Evolutionary conservation across 2,329 filamentous ascomycete genomes (phyloP), one percentile per base, ranked within the genome.

Genomic region (Trichophyton equinum): DNA sequence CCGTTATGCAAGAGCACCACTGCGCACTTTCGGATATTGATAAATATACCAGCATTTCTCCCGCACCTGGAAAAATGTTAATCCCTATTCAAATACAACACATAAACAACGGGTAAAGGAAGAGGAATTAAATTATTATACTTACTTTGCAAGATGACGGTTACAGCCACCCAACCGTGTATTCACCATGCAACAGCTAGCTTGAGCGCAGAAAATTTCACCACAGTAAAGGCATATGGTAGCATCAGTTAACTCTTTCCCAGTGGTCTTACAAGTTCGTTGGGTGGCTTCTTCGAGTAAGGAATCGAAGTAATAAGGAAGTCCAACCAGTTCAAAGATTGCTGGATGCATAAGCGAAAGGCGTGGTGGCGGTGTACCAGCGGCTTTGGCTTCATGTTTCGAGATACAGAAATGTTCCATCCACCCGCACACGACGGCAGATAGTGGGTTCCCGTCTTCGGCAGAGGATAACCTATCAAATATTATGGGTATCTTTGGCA

Each of bases 21-120:
- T 67, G 87, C 89, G 76, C 95, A 97, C 77, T 97, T 97, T 66
- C 94, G 88, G 67, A 99, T 92, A 73, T 95, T 96, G 73, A 99
- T 87, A 77, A 95, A 97, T 38, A 96, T 78, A n/a, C 94, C 94
- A 56, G 95, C 85, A 67, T 90, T 91, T 64, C 85, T 84, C 70
- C 94, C 91, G 73, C 92, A 97, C 68, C 89, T 95, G 6, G 27
- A 65, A 56, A 53, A 58, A 57, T 62, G 51, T 59, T 38, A 62
- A 51, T 59, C 64, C 15, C 44, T 38, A 57, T 49, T 40, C 42
- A 38, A 38, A 11, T 38, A 49, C n/a, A 51, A 22, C 13, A 51
- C 20, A 61, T 67, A 64, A 67, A 51, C 58, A 69, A 61, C 65
- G 67, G 72, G 68, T 62, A 60, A 65, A 40, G 22, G 25, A 56